These are phyloP conservation scores for Pleoardoris graminearum DNA, from an alignment of 2,329 filamentous ascomycete species.

Conservation along the genomic window DNA sequence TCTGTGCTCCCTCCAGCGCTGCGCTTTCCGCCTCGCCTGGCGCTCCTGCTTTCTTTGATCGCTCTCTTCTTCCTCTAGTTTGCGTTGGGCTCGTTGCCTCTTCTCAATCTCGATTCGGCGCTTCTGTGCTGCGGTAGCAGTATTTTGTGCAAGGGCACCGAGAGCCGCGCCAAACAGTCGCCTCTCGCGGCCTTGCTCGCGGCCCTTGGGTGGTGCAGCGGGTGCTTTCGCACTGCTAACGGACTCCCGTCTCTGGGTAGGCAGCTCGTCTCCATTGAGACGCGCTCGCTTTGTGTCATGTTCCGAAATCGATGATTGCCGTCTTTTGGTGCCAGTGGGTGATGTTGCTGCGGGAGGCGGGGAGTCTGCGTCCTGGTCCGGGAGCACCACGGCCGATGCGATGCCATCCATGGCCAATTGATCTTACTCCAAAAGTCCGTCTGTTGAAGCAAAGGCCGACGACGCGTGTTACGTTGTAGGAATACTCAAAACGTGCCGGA, in stretches of 20 bases:
- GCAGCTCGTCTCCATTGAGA: constrained; percentile 44
- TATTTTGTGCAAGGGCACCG: constrained; percentile 75
- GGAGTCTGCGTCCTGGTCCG: constrained; percentile 45
- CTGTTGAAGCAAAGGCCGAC: neutral
- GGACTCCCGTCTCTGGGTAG: constrained; percentile 23
- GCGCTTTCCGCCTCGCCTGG: constrained; percentile 62
- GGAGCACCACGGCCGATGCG: constrained; percentile 59
- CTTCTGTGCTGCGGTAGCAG: constrained; percentile 62
- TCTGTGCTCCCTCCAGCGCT: constrained; percentile 70
- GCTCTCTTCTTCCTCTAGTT: constrained; percentile 72
- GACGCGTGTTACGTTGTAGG: constrained; percentile 5
- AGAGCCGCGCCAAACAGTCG: constrained; percentile 83
- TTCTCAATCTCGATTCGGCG: constrained; percentile 79
- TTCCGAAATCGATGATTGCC: constrained; percentile 58
- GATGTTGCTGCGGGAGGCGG: constrained; percentile 38
- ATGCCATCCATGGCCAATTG: constrained; percentile 46
- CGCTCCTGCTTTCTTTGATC: constrained; percentile 68
- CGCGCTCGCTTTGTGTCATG: constrained; percentile 58
- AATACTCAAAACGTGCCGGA: neutral
- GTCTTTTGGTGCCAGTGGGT: constrained; percentile 50
- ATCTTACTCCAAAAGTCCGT: neutral
- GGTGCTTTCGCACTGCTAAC: constrained; percentile 43
- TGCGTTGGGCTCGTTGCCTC: constrained; percentile 75
- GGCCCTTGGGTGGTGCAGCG: constrained; percentile 54
- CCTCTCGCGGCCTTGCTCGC: constrained; percentile 80